Evolutionary conservation across 108 stramenopile species (phyloP), one percentile per base, ranked within the genome.

Genomic region (Nitzschia inconspicua): DNA sequence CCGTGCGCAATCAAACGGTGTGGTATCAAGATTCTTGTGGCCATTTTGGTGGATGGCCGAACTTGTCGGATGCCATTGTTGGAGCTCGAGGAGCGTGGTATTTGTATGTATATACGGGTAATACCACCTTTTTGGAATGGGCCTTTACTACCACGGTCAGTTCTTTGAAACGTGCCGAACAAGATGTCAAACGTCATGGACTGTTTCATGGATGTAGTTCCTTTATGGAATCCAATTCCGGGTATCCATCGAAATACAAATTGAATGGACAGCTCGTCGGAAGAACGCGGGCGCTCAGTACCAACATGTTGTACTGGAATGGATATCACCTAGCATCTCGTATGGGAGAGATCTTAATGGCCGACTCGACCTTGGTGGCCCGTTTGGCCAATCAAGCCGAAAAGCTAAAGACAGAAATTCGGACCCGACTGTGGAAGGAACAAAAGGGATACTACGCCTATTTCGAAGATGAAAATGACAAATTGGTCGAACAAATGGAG

Each of bases 161-260:
- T 18, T 60, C 51, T 4, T 50, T 76, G 22, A 11, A 26, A 34
- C 39, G 69, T 6, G 75, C 66, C n/a, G 75, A 76, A 48, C 41
- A 43, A n/a, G 37, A 10, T 11, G 13, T 44, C 28, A 27, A 60
- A 34, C 23, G 25, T 22, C 23, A 27, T 31, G 24, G 29, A 7
- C 36, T 72, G 20, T 64, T 65, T 47, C 20, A 37, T 0, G 75
- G 75, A 6, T 70, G 68, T 31, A 70, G 68, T 47, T 46, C 52
- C 24, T 76, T 76, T 60, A 57, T 76, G 64, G 68, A 76, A 60
- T 66, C 64, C 18, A 70, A 70, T 53, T 53, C 49, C 18, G 75
- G 64, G 11, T 76, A 76, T 44, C 75, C 75, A 16, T 16, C 14
- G 14, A 65, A 70, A 47, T 76, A 76, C 36, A 40, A 57, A 27